Evolutionary conservation across 345 rosid genomes (phyloP).

Genomic region (Citrus mangshanensis): DNA sequence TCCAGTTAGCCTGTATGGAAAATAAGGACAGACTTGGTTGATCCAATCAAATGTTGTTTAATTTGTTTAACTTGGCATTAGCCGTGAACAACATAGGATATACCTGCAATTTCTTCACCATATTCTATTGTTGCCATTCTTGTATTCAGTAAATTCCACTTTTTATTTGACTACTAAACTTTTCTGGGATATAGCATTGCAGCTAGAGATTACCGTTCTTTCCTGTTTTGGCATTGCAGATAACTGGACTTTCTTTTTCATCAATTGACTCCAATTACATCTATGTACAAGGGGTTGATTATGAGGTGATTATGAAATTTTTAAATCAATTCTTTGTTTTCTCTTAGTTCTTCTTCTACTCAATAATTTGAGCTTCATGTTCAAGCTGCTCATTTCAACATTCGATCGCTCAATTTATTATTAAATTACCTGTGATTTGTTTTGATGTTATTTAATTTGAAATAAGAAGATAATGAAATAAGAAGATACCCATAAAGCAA

Average conservation of each 20-base stretch:
- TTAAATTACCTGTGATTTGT: background rate
- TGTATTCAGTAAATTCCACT: background rate
- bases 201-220: conserved; percentile 3
- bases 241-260: conserved; percentile 69
- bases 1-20: background rate
- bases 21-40: background rate
- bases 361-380: background rate
- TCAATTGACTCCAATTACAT: conserved; percentile 49
- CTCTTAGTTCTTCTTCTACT: background rate
- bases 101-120: background rate
- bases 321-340: background rate
- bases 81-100: background rate
- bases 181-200: background rate
- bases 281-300: conserved; percentile 64
- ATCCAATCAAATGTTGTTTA: background rate
- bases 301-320: conserved; percentile 48
- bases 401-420: background rate
- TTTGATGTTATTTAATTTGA: background rate
- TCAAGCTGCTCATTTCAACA: background rate
- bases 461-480: background rate
- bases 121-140: background rate
- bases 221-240: conserved; percentile 33
- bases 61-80: background rate
- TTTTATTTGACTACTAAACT: background rate
- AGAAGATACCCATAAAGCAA: background rate